Conservation (phyloP, 805 yeast genomes). For the Candida maris region DNA sequence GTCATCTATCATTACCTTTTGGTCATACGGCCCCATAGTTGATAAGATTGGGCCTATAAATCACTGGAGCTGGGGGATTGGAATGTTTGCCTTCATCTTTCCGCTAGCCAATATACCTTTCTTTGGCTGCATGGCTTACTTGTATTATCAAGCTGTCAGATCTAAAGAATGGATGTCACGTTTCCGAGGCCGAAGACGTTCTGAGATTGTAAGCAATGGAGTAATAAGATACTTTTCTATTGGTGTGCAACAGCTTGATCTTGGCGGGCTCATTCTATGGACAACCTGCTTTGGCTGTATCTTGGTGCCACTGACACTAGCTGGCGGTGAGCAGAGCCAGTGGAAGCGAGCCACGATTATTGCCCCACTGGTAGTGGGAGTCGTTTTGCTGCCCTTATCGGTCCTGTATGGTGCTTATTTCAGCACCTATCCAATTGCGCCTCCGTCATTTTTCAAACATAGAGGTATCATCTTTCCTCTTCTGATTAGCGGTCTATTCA, state of each 20-base stretch:
- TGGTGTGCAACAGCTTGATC: neutral
- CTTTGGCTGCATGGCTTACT: neutral
- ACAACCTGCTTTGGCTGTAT: neutral
- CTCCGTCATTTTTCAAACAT: neutral
- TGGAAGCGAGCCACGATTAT: constrained; percentile 1
- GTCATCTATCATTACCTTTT: neutral
- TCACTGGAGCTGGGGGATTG: constrained; percentile 1
- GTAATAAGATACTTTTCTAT: neutral
- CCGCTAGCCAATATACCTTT: neutral
- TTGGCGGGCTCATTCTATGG: neutral
- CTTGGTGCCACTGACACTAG: constrained; percentile 1
- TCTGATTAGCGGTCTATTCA: neutral
- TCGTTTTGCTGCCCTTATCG: neutral
- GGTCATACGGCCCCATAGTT: neutral
- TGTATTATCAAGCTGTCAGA: neutral
- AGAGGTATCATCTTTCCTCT: neutral
- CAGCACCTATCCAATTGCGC: neutral
- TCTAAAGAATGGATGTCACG: neutral
- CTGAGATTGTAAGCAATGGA: neutral
- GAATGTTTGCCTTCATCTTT: neutral
- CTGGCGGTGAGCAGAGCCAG: neutral
- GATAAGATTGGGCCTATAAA: neutral
- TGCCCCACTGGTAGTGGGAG: constrained; percentile 1
- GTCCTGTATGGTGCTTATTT: neutral
- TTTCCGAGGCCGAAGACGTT: neutral